These are phyloP conservation scores for Trichoderma gamsii DNA, from an alignment of 495 filamentous ascomycete species.

Conservation along the genomic window DNA sequence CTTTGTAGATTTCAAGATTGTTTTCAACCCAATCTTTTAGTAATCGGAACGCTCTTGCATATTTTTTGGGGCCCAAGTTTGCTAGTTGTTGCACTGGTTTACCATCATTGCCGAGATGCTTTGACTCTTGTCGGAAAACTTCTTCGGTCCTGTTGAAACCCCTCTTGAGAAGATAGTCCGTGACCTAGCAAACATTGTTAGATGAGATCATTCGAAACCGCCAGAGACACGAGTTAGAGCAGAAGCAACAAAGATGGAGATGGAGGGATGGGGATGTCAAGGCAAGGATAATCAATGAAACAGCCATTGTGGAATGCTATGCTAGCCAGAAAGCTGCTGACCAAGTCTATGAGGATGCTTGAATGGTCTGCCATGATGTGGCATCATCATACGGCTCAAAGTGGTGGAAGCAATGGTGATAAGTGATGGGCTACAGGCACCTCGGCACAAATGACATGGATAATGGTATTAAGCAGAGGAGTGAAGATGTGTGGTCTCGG, in stretches of 20 bases:
- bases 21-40: constrained; percentile 79
- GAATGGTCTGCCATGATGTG: neutral
- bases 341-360: neutral
- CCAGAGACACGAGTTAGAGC: neutral
- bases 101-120: constrained; percentile 67
- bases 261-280: neutral
- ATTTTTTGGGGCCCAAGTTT: constrained; percentile 69
- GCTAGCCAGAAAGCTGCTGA: neutral
- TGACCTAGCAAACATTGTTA: constrained; percentile 53
- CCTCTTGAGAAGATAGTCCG: constrained; percentile 94
- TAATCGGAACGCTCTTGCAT: constrained; percentile 63
- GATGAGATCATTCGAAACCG: neutral
- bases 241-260: no score
- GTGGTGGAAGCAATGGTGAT: neutral
- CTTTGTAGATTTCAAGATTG: constrained; percentile 89
- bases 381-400: neutral
- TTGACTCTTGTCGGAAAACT: constrained; percentile 82
- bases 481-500: neutral
- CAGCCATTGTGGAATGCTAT: neutral
- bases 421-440: neutral
- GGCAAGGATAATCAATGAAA: neutral
- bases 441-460: neutral
- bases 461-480: neutral
- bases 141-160: constrained; percentile 91
- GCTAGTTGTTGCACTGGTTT: constrained; percentile 58